Evolutionary conservation across 495 filamentous ascomycete genomes (phyloP), one percentile per base, ranked within the genome.

Genomic region (Neohortaea acidophila): DNA sequence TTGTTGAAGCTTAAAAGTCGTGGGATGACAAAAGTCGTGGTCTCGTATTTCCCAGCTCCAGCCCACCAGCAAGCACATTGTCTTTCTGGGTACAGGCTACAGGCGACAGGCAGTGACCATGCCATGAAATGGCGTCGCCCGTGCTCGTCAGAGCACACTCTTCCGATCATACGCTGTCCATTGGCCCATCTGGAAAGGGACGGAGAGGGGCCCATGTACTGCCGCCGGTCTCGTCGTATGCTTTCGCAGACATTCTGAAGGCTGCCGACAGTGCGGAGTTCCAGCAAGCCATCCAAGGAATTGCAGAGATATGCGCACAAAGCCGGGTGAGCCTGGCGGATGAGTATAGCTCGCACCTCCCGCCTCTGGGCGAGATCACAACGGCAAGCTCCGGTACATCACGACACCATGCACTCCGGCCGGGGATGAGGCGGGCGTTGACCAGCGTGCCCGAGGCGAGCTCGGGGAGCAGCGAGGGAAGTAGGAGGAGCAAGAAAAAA

Each of bases 231-330:
- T 44, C 46, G 11, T 68, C 67, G 30, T 77, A 75, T 53, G 67
- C 69, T 15, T 76, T 78, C 51, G 69, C 68, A 21, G 59, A 61
- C 32, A 74, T 78, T 36, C 62, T 78, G 13, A 59, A 62, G 13
- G 18, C 31, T 11, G 69, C 72, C 25, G 70, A 76, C 37, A 66
- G 71, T 38, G 63, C 70, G 2, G 69, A 76, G 47, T 69, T 75
- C 35, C 56, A 64, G 15, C 49, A 49, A 12, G 72, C 72, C 2
- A 58, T 78, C 20, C 66, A 75, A 40, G 68, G 70, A 4, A 77
- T 78, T 40, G 73, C 73, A 14, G 69, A 76, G 47, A 75, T 78
- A 36, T 75, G 68, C 45, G 73, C 73, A 3, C 61, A 68, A 25
- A 77, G 69, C 53, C 69, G 66, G 43, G 54, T 74, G 40, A 75